phyloP scores from a whole-genome alignment of 2,329 filamentous ascomycete genomes.

The Ceratocystis destructans region DNA sequence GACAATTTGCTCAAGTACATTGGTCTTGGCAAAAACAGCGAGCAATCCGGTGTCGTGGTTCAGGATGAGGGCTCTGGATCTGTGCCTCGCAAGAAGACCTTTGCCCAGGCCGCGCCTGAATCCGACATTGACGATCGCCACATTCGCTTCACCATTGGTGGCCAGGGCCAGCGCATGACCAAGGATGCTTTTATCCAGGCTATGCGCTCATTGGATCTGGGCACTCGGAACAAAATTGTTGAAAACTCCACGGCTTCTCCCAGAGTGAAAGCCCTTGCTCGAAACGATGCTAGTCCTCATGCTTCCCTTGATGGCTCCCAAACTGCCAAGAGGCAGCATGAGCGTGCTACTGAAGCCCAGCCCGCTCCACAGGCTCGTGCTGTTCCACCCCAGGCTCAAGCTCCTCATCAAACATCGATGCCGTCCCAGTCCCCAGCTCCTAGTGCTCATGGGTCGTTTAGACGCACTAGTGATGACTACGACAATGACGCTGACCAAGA shows the following conservation, averaged over 20 bases:
- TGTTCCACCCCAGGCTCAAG: background rate
- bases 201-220: slow-evolving; percentile 57
- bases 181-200: slow-evolving; percentile 68
- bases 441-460: background rate
- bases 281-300: slow-evolving; percentile 26
- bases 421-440: background rate
- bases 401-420: background rate
- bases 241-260: slow-evolving; percentile 37
- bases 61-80: slow-evolving; percentile 21
- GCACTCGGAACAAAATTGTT: slow-evolving; percentile 43
- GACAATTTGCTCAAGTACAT: slow-evolving; percentile 39
- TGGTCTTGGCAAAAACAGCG: slow-evolving; percentile 31
- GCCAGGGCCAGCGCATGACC: slow-evolving; percentile 59
- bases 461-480: background rate
- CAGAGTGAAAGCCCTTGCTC: slow-evolving; percentile 37
- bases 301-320: background rate
- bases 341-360: background rate
- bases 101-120: slow-evolving; percentile 26
- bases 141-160: slow-evolving; percentile 63
- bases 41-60: background rate
- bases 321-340: background rate
- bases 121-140: slow-evolving; percentile 53
- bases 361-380: background rate
- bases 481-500: slow-evolving; percentile 7
- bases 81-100: slow-evolving; percentile 28